Evolutionary conservation across 1,139 yeast genomes (phyloP).

Genomic region (Spencermartinsiella ligniputridi): DNA sequence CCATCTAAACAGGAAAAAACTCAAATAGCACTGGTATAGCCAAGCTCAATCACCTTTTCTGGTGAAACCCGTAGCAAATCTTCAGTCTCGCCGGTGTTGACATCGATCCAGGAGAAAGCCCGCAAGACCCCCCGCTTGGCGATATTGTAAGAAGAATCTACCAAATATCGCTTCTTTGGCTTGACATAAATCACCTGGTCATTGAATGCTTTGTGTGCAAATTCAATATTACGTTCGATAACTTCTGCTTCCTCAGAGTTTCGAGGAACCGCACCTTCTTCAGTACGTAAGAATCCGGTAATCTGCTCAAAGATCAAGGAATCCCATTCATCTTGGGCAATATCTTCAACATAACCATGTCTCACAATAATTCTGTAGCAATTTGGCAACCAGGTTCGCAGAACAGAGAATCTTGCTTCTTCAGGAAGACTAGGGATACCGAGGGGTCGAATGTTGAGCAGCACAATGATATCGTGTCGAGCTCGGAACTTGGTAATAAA

Average conservation of each 20-base stretch:
- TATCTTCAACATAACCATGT: slow-evolving; percentile 46
- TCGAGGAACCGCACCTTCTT: not conserved
- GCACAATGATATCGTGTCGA: slow-evolving; percentile 42
- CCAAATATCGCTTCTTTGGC: slow-evolving; percentile 8
- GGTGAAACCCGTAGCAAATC: slow-evolving; percentile 5
- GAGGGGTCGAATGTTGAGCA: slow-evolving; percentile 41
- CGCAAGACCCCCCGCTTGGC: slow-evolving; percentile 4
- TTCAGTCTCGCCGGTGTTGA: slow-evolving; percentile 5
- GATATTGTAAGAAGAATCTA: slow-evolving; percentile 4
- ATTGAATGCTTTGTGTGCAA: slow-evolving; percentile 6
- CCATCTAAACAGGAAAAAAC: too few species aligned
- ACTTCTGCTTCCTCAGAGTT: not conserved
- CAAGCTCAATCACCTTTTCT: slow-evolving; percentile 11
- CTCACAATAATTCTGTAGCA: slow-evolving; percentile 45
- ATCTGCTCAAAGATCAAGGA: slow-evolving; percentile 8
- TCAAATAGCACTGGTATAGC: slow-evolving; percentile 8
- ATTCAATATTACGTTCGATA: not conserved
- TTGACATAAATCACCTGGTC: slow-evolving; percentile 11
- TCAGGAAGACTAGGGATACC: slow-evolving; percentile 40
- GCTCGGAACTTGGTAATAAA: slow-evolving; percentile 39
- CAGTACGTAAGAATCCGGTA: slow-evolving; percentile 2
- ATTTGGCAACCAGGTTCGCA: slow-evolving; percentile 39
- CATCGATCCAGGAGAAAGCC: slow-evolving; percentile 7
- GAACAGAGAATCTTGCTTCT: slow-evolving; percentile 40
- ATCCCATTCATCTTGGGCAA: slow-evolving; percentile 28